A percentile compares a stretch with the other conserved stretches of the same genome.
Conservation (phyloP, 2,329 filamentous ascomycete species). For the Pseudogymnoascus sp. region DNA sequence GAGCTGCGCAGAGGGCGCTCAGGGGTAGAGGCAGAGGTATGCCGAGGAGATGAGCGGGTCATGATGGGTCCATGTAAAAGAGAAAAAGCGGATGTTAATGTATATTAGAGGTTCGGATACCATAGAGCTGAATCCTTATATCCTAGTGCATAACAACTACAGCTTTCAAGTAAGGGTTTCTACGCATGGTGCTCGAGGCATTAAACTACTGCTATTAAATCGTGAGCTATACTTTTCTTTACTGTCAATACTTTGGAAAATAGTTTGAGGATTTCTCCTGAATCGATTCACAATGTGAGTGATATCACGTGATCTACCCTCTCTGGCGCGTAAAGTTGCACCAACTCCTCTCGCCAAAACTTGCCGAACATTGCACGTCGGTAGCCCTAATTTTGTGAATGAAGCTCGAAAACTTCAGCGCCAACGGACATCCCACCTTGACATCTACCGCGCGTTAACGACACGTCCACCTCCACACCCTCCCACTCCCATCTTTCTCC, state of each 20-base stretch:
- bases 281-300: not conserved
- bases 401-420: constrained; percentile 10
- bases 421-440: constrained; percentile 10
- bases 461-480: not conserved
- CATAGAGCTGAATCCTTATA: constrained; percentile 8
- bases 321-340: not conserved
- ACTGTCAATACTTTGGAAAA: too few relatives aligned
- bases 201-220: too few relatives aligned
- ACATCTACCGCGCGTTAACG: constrained; percentile 6
- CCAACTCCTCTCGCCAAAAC: not conserved
- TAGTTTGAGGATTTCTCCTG: too few relatives aligned
- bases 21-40: constrained; percentile 79
- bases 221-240: too few relatives aligned
- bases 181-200: not conserved
- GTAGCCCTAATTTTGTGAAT: constrained; percentile 9
- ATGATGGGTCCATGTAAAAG: not conserved
- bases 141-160: constrained; percentile 6
- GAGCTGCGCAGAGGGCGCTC: constrained; percentile 81
- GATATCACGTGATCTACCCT: not conserved
- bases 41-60: constrained; percentile 58
- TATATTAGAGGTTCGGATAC: constrained; percentile 10
- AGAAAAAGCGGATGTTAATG: constrained; percentile 9
- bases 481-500: not conserved
- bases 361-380: not conserved
- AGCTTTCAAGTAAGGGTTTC: not conserved